Evolutionary conservation across 768 basidiomycete species (phyloP).

Genomic region (Suillus subluteus): DNA sequence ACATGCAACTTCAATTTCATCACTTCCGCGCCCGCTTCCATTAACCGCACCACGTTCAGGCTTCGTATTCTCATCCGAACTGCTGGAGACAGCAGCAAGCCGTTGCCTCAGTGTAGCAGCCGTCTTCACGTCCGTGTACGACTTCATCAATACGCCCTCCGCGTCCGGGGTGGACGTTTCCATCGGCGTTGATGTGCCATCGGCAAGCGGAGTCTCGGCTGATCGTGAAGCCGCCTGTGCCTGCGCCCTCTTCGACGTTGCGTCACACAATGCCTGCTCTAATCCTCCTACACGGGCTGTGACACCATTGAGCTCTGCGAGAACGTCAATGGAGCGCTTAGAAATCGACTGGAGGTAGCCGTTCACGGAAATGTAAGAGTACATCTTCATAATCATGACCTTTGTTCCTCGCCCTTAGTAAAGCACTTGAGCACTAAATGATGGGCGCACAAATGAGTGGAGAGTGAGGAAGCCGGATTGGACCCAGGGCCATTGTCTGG

Average conservation of each 20-base stretch:
- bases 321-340: conserved; percentile 47
- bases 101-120: conserved; percentile 61
- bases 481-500: conserved; percentile 95
- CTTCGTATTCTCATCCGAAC: conserved; percentile 6
- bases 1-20: conserved; percentile 35
- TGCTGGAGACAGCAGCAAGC: conserved; percentile 41
- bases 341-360: conserved; percentile 71
- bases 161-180: conserved; percentile 45
- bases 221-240: conserved; percentile 25
- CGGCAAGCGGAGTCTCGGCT: conserved; percentile 26
- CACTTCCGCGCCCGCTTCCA: conserved; percentile 10
- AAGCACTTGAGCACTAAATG: conserved; percentile 11
- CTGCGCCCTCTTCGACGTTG: conserved; percentile 37
- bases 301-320: conserved; percentile 49
- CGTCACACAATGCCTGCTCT: conserved; percentile 59
- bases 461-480: conserved; percentile 90
- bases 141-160: conserved; percentile 47
- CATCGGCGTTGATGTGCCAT: conserved; percentile 30
- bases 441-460: conserved; percentile 69
- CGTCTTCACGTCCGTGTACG: conserved; percentile 56
- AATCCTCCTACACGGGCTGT: conserved; percentile 61
- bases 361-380: conserved; percentile 90
- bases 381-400: conserved; percentile 95
- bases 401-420: conserved; percentile 24
- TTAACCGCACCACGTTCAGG: conserved; percentile 9